Evolutionary conservation across 495 filamentous ascomycete genomes (phyloP).

Genomic region (Podospora bellae-mahoneyi): DNA sequence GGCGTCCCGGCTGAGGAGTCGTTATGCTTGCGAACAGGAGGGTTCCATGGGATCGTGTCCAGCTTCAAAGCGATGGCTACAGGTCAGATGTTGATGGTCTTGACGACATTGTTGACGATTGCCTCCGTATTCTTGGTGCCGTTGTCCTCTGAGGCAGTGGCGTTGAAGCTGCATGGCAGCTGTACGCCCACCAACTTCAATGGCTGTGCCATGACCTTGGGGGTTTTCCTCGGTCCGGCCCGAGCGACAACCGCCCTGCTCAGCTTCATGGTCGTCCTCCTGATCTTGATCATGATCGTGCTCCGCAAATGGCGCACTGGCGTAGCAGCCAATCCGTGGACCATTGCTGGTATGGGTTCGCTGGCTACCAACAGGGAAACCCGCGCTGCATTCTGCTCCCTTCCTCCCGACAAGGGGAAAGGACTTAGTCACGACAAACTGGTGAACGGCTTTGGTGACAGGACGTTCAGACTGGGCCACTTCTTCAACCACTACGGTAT

Average conservation of each 20-base stretch:
- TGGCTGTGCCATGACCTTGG: conserved; percentile 38
- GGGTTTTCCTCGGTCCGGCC: conserved; percentile 32
- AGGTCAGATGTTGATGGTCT: conserved; percentile 30
- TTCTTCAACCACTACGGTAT: conserved; percentile 31
- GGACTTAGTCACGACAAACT: conserved; percentile 26
- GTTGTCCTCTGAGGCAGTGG: conserved; percentile 33
- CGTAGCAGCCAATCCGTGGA: conserved; percentile 41
- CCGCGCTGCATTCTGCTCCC: conserved; percentile 24
- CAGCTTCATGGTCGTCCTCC: conserved; percentile 28
- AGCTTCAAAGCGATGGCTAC: conserved; percentile 26
- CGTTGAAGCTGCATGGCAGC: conserved; percentile 32
- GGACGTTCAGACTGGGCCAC: conserved; percentile 37
- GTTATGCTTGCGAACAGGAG: conserved; percentile 30
- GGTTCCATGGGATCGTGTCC: conserved; percentile 26
- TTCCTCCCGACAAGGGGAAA: conserved; percentile 25
- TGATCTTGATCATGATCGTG: conserved; percentile 25
- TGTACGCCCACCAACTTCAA: conserved; percentile 25
- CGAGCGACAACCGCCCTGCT: conserved; percentile 28
- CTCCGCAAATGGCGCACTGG: conserved; percentile 35
- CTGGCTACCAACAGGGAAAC: conserved; percentile 35
- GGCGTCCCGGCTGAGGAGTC: conserved; percentile 30
- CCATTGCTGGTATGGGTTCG: conserved; percentile 38
- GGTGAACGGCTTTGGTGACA: conserved; percentile 24
- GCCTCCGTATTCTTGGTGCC: conserved; percentile 34
- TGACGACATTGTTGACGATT: conserved; percentile 30